These are phyloP conservation scores for Rhexocercosporidium sp. DNA, from an alignment of 2,329 filamentous ascomycete genomes.

Conservation along the genomic window DNA sequence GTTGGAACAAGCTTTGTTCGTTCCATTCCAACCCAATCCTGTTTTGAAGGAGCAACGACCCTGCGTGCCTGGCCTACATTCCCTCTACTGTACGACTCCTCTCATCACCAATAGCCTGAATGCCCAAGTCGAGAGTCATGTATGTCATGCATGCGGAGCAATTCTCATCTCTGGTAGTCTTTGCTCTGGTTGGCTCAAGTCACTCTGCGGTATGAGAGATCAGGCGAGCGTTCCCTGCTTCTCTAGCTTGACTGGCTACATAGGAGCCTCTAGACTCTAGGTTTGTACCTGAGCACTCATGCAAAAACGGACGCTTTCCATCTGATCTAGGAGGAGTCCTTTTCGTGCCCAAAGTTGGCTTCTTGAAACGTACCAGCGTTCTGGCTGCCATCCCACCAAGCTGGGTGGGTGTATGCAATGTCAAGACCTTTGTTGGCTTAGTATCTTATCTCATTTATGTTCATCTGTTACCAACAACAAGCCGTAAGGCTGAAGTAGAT, in stretches of 20 bases:
- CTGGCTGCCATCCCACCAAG: background rate
- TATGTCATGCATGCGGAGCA: conserved; percentile 8
- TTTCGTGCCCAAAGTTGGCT: background rate
- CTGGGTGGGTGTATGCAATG: background rate
- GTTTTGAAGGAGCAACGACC: background rate
- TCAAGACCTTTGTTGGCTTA: conserved; percentile 2
- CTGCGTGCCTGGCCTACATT: background rate
- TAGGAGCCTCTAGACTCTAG: background rate
- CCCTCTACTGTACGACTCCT: background rate
- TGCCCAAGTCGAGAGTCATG: background rate
- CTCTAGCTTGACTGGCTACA: background rate
- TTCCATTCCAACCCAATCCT: background rate
- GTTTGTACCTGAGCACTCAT: conserved; percentile 19
- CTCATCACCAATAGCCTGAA: background rate
- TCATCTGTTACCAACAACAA: background rate
- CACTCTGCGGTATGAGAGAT: background rate
- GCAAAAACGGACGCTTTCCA: background rate
- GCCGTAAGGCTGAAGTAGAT: background rate
- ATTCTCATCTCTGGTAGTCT: background rate
- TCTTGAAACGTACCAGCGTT: conserved; percentile 14
- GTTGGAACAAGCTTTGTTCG: conserved; percentile 3
- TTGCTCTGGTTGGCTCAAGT: conserved; percentile 6
- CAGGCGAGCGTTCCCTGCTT: conserved; percentile 7
- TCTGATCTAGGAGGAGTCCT: background rate
- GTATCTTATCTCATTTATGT: background rate